phyloP scores from a whole-genome alignment of 2,329 filamentous ascomycete species.

The Nigrospora oryzae region DNA sequence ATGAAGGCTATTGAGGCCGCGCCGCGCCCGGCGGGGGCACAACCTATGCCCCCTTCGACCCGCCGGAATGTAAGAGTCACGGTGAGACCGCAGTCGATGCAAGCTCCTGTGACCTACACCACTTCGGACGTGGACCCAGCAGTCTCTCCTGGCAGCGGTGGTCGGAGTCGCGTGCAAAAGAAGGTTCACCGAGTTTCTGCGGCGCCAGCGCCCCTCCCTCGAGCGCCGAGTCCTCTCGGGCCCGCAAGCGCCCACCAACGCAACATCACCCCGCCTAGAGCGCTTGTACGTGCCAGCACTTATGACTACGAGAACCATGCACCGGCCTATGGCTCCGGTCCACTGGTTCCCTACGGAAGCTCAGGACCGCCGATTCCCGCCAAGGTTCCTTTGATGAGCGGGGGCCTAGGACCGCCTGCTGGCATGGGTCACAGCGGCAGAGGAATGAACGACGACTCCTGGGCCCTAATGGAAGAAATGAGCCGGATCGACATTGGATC shows the following conservation, averaged over 20 bases:
- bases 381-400: slow-evolving; percentile 54
- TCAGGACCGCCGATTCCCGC: slow-evolving; percentile 56
- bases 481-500: slow-evolving; percentile 58
- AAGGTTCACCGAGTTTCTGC: slow-evolving; percentile 40
- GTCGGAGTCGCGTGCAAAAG: slow-evolving; percentile 58
- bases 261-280: slow-evolving; percentile 35
- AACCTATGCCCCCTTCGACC: slow-evolving; percentile 40
- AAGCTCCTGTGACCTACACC: slow-evolving; percentile 18
- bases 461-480: slow-evolving; percentile 64
- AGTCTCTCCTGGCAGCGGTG: slow-evolving; percentile 27
- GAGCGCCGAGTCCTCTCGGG: slow-evolving; percentile 39
- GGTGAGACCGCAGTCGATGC: slow-evolving; percentile 40
- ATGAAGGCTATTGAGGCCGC: slow-evolving; percentile 16
- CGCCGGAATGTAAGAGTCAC: slow-evolving; percentile 43
- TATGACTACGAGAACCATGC: slow-evolving; percentile 49
- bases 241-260: slow-evolving; percentile 45
- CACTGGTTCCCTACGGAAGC: slow-evolving; percentile 19
- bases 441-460: slow-evolving; percentile 32
- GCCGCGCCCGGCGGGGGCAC: slow-evolving; percentile 44
- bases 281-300: slow-evolving; percentile 36
- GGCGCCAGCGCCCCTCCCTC: slow-evolving; percentile 27
- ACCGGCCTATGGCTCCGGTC: slow-evolving; percentile 23
- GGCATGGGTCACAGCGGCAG: slow-evolving; percentile 17
- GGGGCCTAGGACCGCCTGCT: slow-evolving; percentile 16
- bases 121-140: slow-evolving; percentile 16